These are phyloP conservation scores for Hypoxylon sp. DNA, from an alignment of 2,329 filamentous ascomycete genomes.

Conservation along the genomic window DNA sequence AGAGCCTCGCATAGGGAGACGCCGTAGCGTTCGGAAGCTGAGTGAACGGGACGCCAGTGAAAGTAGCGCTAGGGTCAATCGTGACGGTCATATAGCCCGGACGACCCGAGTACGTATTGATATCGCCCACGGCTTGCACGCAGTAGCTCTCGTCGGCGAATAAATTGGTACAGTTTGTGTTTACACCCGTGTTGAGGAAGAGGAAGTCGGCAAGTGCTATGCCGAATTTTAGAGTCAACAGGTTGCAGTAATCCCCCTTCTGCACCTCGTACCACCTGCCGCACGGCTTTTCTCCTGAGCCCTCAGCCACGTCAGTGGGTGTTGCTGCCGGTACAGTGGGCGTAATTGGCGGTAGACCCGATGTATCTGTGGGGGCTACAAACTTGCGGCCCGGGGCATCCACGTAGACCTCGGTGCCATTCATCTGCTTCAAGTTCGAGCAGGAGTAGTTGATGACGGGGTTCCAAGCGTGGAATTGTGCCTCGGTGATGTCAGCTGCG, in stretches of 20 bases:
- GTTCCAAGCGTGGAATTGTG: constrained; percentile 41
- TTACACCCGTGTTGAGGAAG: constrained; percentile 47
- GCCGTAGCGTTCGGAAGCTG: neutral
- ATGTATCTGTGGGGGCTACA: neutral
- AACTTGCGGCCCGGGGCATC: neutral
- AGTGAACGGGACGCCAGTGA: constrained; percentile 10
- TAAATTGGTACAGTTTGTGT: constrained; percentile 49
- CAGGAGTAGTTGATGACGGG: constrained; percentile 18
- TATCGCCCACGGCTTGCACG: constrained; percentile 45
- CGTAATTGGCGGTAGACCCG: neutral
- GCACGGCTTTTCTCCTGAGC: constrained; percentile 40
- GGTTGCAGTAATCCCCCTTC: constrained; percentile 48
- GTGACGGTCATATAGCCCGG: constrained; percentile 12
- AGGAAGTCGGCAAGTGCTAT: constrained; percentile 47
- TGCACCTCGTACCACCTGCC: constrained; percentile 44
- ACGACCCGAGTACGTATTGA: constrained; percentile 22
- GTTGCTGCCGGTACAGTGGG: constrained; percentile 39
- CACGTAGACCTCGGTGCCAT: constrained; percentile 4
- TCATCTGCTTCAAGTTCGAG: neutral
- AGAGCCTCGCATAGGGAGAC: constrained; percentile 5
- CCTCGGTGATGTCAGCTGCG: constrained; percentile 25
- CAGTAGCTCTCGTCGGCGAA: constrained; percentile 46
- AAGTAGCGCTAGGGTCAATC: constrained; percentile 12
- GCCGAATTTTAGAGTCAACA: constrained; percentile 42
- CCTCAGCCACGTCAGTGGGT: constrained; percentile 14